Evolutionary conservation across 441 rosid genomes (phyloP), one percentile per base, ranked within the genome.

Genomic region (Populus trichocarpa): DNA sequence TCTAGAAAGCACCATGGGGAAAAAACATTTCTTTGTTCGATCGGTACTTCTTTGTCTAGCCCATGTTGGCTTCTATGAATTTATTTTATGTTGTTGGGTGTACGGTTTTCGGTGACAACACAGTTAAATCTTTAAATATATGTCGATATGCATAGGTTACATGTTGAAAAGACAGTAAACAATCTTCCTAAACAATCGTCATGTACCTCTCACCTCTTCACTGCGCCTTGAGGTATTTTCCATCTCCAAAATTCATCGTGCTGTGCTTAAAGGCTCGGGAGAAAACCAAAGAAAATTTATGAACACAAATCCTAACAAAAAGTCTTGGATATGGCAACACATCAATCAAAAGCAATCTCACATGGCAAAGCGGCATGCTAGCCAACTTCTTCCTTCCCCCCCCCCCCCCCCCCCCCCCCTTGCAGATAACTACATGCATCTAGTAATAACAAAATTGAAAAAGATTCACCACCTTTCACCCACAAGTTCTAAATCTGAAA

Each of bases 311-410:
- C 36, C 36, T 33, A 36, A 36, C 40, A 36, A 36, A 36, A 36
- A 59, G 25, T 59, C 64, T 59, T 20, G 11, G 25, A 20, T 59
- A n/a, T 8, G 64, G 64, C 64, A 59, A 0, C 25, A n/a, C 25
- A 59, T 59, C 64, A 59, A 59, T 59, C 64, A 59, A n/a, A n/a
- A 59, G 64, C 64, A 59, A 59, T 59, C 71, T 75, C 77, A 72
- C 80, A 64, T 72, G 75, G 72, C 36, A 38, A 82, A 71, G 63
- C 40, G 57, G 59, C 25, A 26, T 69, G 64, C 68, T 79, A 30
- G 80, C 69, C 67, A 22, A 67, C 36, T 14, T 40, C 59, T 32
- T 69, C 9, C 4, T 42, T 8, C 2, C 36, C 6, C 2, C 12
- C 38, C 2, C 36, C 6, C 2, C 12, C 11, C 13, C 11, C 13